Evolutionary conservation across 1,284 basidiomycete species (phyloP), one percentile per base, ranked within the genome.

Genomic region (Laetiporus sulphureus): DNA sequence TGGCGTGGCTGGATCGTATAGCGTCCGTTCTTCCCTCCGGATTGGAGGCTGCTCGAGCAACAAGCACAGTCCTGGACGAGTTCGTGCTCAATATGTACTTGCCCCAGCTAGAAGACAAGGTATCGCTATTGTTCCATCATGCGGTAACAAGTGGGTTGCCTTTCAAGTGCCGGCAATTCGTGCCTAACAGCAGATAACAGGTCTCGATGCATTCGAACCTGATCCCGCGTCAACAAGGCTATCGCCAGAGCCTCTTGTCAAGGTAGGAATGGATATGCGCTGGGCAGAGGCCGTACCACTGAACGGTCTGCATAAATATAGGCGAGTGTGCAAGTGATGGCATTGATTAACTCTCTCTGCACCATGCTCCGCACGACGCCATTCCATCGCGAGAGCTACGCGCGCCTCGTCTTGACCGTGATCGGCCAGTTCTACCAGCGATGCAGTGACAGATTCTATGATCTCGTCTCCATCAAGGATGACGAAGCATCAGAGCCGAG

Each of bases 371-470:
- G 83, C 42, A 85, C 83, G 12, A 93, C 91, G n/a, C 93, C 95
- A 0, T 98, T 99, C 68, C 94, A 98, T 56, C 77, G 85, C 45
- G 95, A 98, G 60, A 92, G 83, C 59, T 94, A 97, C 62, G 84
- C 91, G 22, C 79, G 91, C n/a, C 70, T 99, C 29, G 92, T 99
- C 47, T 76, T 99, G 19, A 85, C 88, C n/a, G 87, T 97, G 32
- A 87, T 98, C 38, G 91, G 96, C 27, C 93, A 97, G 60, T 98
- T 94, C 61, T 98, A 98, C 58, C 91, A 96, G 59, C 80, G 87
- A 30, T 96, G 93, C 56, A 91, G 86, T 51, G 84, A 92, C 54
- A 74, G 84, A 22, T 98, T 91, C 64, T 83, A 90, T 52, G 78
- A 75, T 47, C 69, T 91, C 8, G 81, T 87, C 18, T 71, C 79